Evolutionary conservation across 768 basidiomycete genomes (phyloP).

Genomic region (Tulasnella sp.): DNA sequence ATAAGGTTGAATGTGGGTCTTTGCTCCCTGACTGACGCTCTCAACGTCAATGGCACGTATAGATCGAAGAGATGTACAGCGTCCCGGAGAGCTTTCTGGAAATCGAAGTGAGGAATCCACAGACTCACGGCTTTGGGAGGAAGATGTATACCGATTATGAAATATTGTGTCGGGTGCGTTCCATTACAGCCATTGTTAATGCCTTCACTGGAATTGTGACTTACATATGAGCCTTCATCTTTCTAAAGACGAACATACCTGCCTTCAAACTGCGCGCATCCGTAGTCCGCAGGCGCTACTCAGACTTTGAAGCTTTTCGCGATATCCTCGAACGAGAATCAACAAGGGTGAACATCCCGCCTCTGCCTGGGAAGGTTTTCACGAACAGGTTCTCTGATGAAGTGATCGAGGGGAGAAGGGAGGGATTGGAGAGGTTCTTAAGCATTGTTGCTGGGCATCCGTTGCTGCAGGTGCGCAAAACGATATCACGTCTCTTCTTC

Average conservation of each 20-base stretch:
- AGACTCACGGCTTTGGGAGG: slow-evolving; percentile 93
- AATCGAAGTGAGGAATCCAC: slow-evolving; percentile 93
- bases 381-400: slow-evolving; percentile 98
- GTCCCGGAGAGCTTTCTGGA: slow-evolving; percentile 95
- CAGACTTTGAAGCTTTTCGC: slow-evolving; percentile 92
- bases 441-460: slow-evolving; percentile 97
- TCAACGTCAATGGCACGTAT: slow-evolving; percentile 12
- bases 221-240: too few species aligned
- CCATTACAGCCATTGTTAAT: too few species aligned
- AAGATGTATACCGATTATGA: slow-evolving; percentile 99
- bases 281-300: slow-evolving; percentile 76
- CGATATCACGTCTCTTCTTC: not conserved
- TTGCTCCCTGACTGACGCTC: not conserved
- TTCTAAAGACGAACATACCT: slow-evolving; percentile 90
- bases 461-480: slow-evolving; percentile 64
- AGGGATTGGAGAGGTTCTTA: slow-evolving; percentile 89
- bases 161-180: slow-evolving; percentile 83
- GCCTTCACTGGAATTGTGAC: too few species aligned
- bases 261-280: slow-evolving; percentile 97
- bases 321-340: slow-evolving; percentile 96
- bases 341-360: slow-evolving; percentile 94
- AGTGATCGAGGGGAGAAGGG: slow-evolving; percentile 82
- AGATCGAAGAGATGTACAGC: slow-evolving; percentile 98
- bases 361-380: slow-evolving; percentile 96
- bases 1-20: not conserved